Base-by-base conservation (phyloP, 208 protist species). In the Porcisia hertigi region DNA sequence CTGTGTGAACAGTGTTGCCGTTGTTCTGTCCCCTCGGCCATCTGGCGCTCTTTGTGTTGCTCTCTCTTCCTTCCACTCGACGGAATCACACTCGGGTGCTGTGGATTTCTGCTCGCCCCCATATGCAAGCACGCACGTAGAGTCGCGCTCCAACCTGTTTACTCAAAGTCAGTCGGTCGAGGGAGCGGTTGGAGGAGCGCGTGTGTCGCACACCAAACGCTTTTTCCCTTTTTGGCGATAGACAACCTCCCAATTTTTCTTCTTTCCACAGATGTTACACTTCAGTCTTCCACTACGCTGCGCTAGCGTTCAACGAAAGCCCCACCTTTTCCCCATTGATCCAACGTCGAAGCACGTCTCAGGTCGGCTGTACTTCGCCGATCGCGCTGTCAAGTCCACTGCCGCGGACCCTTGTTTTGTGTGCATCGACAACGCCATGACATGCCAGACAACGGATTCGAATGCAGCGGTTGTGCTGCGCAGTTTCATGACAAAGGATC, bases 361-460 rank as follows among this genome's bases (percentile, higher is more conserved):
- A 43, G 82, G 79, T 12, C 73, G 75, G 14, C 85, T 96, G 1
- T 86, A 84, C 76, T 90, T 96, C 66, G 88, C 89, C 16, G 89
- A 96, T 71, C 87, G 92, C 63, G 92, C 92, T 0, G 92, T 94
- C 43, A 96, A 96, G 76, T 80, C 86, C 16, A 88, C 81, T 18
- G 62, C 75, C 14, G 39, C 72, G 34, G 77, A 80, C 1, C 86
- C 82, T 16, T 83, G 77, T 53, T 94, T 96, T 76, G 70, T 90
- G 52, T 96, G 92, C 77, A 82, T 84, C 34, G 77, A 87, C 36
- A 71, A 76, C 54, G 49, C 85, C 16, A 81, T 94, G 63, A 70
- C 84, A 30, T 91, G 87, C 77, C 76, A 84, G 45, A 77, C 78
- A 8, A 62, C 62, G 1, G 63, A 78, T 47, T 76, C 85, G 49